These are phyloP conservation scores for Helicostylum pulchrum DNA, from an alignment of 192 early-diverging fungal species.

Conservation along the genomic window DNA sequence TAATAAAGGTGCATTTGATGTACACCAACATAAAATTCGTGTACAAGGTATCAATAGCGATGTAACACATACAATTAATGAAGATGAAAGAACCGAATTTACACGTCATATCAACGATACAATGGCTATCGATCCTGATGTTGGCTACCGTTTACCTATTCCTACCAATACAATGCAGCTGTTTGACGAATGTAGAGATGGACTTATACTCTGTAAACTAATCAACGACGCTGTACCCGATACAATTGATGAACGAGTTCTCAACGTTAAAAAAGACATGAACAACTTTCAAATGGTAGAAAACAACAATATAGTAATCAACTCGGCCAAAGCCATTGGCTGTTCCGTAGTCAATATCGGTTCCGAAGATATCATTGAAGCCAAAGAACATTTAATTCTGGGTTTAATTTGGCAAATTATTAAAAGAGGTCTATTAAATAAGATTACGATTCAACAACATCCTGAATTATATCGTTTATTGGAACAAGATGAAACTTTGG, in stretches of 20 bases:
- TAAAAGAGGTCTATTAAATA: constrained; percentile 93
- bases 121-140: constrained; percentile 75
- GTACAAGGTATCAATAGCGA: constrained; percentile 81
- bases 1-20: constrained; percentile 46
- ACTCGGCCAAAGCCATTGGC: constrained; percentile 98
- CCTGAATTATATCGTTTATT: constrained; percentile 96
- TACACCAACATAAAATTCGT: constrained; percentile 78
- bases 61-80: constrained; percentile 97
- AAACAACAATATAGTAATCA: constrained; percentile 99
- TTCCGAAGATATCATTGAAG: constrained; percentile 93
- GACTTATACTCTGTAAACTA: constrained; percentile 92
- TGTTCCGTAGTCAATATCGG: constrained; percentile 99
- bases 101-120: constrained; percentile 90
- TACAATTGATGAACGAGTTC: constrained; percentile 98
- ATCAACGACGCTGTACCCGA: constrained; percentile 96
- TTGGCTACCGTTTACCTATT: constrained; percentile 88
- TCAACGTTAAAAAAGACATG: constrained; percentile 86
- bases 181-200: constrained; percentile 94
- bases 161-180: constrained; percentile 92
- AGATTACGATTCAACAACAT: constrained; percentile 97
- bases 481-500: constrained; percentile 89
- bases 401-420: constrained; percentile 99
- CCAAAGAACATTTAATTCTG: constrained; percentile 93
- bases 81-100: constrained; percentile 97
- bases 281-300: constrained; percentile 96